Evolutionary conservation across 208 protist species (phyloP), one percentile per base, ranked within the genome.

Genomic region (Crithidia fasciculata): DNA sequence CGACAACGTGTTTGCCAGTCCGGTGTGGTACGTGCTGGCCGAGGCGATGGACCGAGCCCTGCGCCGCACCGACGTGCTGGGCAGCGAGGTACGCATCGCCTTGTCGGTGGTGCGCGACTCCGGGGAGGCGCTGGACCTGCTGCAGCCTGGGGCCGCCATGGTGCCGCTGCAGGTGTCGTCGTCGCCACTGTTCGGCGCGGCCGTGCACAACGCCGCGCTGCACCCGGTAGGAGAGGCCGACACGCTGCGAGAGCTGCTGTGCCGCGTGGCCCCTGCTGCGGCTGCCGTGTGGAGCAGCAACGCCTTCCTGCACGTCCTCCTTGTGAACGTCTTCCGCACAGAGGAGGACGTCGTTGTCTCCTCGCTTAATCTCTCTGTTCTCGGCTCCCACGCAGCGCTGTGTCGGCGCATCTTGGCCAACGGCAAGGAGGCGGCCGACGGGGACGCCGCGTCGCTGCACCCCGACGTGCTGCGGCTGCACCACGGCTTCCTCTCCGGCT

Each of bases 161-260:
- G 39, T 49, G 52, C 71, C 69, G 36, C 44, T 88, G 58, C 59
- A 63, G 58, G 65, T 88, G 4, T 44, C 69, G 13, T 57, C 53
- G 4, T 88, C 78, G 5, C 83, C 83, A 18, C 36, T 85, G 6
- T 85, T 88, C 19, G 83, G 83, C 18, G 53, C 79, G 13, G 69
- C 80, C 18, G 71, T 84, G 39, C 47, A 78, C 54, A 60, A 40
- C 45, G 47, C 76, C n/a, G 16, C 16, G 6, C 6, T 77, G 61
- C 18, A 63, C 37, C 56, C 41, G 15, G 47, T 85, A 10, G 65
- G 63, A 18, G 76, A 68, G 47, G 54, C 55, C 60, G 62, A 65
- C 16, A 73, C 41, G 43, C 60, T 83, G 69, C 44, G 59, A 0
- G 47, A 65, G 41, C 39, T 81, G 57, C 61, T 81, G 19, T 60